Base-by-base conservation (phyloP, 2,329 filamentous ascomycete genomes). In the Mariannaea elegans region DNA sequence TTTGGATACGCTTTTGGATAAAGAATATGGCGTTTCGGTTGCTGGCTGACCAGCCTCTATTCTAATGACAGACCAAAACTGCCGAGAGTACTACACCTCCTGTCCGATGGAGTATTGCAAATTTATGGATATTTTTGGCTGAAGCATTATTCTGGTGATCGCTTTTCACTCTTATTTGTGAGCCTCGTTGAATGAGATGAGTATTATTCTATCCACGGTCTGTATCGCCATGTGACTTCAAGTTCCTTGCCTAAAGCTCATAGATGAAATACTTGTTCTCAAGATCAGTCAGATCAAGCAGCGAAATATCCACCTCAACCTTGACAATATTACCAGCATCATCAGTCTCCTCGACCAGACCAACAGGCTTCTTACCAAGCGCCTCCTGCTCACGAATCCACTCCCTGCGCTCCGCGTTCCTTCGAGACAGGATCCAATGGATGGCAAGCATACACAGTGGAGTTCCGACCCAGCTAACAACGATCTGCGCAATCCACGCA, bases 211-310 rank as follows among this genome's bases (percentile, higher is more conserved):
- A 36, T 36, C 13, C 7, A 36, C 32, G 5, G 9, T 27, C 9
- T 27, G 24, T 9, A 27, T 27, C 6, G 5, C 32, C 6, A 36
- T 8, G 5, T 10, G 19, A 18, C 9, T 32, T 38, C 46, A 9
- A 27, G 9, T 6, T 27, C 24, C 24, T 27, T 27, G 24, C 24
- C 24, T 27, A 61, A 4, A 64, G 59, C 19, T 60, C 54, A 21
- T 64, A 64, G 23, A 64, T 46, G 27, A 62, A 64, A 38, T 56
- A 66, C 46, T 66, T 66, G 19, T 66, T 66, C 52, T 66, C 63
- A n/a, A 66, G 21, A 58, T 66, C 63, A 6, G 63, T 66, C 32
- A 66, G 51, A 53, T 66, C 64, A 16, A 66, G 27, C 52, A 66
- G 65, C 1, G 64, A 64, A 21, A 66, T 54, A 27, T 64, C 64